Evolutionary conservation across 2,329 filamentous ascomycete species (phyloP), one percentile per base, ranked within the genome.

Genomic region (Fonsecaea multimorphosa): DNA sequence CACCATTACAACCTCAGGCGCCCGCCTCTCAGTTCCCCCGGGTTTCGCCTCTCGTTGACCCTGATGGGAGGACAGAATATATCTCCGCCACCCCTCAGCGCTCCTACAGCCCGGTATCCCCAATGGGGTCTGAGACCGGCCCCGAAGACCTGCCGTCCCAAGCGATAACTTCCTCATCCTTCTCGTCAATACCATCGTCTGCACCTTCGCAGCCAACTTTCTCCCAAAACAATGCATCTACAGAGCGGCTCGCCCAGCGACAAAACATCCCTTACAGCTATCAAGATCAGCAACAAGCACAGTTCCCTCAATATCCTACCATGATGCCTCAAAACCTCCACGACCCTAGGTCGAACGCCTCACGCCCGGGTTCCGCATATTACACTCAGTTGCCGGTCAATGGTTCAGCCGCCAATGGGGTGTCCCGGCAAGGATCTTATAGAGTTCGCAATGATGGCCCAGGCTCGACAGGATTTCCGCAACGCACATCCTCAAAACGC

Each of bases 401-500:
- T 68, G 71, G 78, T 71, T 72, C 78, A 62, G 65, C 77, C 63
- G 72, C 76, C 72, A 70, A 70, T 49, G 67, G 68, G 9, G 22
- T 72, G 3, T 74, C 77, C 27, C 76, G 77, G 60, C 78, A 80
- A 67, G 77, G 76, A 52, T 80, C 82, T 65, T 83, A 85, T 74
- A 81, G 88, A 71, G 77, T 86, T 64, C 83, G 85, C 70, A 86
- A 81, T 60, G 87, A 90, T 72, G 82, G 85, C 5, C 84, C 85
- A 24, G 82, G 82, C 19, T 78, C 84, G 64, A 84, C 85, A 51
- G 84, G 83, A 34, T 79, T 80, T 46, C 81, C 86, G 46, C 81
- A 82, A 40, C 84, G 88, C 68, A 86, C 84, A 71, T 87, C 90
- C 72, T 89, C 90, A 16, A 84, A 89, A 70, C 84, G 79, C 81